Evolutionary conservation across 352 stramenopile genomes (phyloP), one percentile per base, ranked within the genome.

Genomic region (Phytophthora fragariaefolia): DNA sequence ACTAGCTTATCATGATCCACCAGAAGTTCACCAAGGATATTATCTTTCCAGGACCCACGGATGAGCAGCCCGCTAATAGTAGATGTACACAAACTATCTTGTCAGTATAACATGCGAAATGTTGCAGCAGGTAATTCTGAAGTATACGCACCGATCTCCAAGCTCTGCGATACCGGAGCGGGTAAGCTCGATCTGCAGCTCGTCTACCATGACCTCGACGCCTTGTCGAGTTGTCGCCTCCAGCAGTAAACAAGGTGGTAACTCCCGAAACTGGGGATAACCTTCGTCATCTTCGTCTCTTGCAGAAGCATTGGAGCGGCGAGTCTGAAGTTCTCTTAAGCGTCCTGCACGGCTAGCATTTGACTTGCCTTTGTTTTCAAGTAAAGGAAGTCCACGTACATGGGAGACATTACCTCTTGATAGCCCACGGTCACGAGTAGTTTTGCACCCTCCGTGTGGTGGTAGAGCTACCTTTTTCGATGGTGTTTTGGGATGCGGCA

Each of bases 141-240:
- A 17, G 12, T 20, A 6, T 27, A 49, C 69, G 26, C 58, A 92
- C 83, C 77, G 77, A 58, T 93, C 83, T 5, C 82, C 85, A 40
- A 71, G 30, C 58, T 72, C 27, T 8, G 46, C 47, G 0, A 66
- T 57, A 23, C 30, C 54, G 22, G 63, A 66, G 17, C 48, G 51
- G 12, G 58, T 43, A 24, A 90, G 43, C 52, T 90, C 79, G n/a
- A 92, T 82, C 23, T 89, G 83, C 2, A 91, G 46, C 40, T 94
- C 85, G 18, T 90, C 69, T 4, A 94, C 70, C 0, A 49, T 51
- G 13, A 92, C 72, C 24, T 87, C 74, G 0, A 91, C 76, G 4
- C 80, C 83, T 58, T 86, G 79, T 4, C 80, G 70, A 2, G 85
- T 92, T 7, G 74, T 90, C 3, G 85, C 85, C 46, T 94, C 83